Conservation (phyloP, 352 stramenopile species). For the Peronosclerospora sorghi region DNA sequence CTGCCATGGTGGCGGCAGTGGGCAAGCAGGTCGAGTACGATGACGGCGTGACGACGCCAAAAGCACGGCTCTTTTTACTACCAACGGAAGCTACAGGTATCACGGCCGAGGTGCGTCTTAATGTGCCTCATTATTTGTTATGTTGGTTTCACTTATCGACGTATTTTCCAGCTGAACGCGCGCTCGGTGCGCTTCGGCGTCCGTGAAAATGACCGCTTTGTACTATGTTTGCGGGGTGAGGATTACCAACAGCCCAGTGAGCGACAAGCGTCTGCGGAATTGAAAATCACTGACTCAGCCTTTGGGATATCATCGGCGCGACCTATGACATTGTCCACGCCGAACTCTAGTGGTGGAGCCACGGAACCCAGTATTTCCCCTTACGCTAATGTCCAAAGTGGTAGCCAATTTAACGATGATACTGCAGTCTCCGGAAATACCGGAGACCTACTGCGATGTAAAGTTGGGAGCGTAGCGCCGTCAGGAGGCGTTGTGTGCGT, state of each 20-base stretch:
- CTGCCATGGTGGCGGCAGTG: slow-evolving; percentile 50
- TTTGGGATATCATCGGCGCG: slow-evolving; percentile 5
- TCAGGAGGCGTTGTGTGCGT: slow-evolving; percentile 20
- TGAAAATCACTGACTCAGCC: not conserved
- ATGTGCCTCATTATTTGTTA: not conserved
- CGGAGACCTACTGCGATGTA: slow-evolving; percentile 10
- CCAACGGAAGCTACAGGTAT: slow-evolving; percentile 45
- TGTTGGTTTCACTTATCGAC: slow-evolving; percentile 4
- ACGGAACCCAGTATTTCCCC: slow-evolving; percentile 18
- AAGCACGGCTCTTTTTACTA: slow-evolving; percentile 53
- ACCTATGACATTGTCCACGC: slow-evolving; percentile 12
- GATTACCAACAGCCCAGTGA: slow-evolving; percentile 45
- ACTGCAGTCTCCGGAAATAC: slow-evolving; percentile 8
- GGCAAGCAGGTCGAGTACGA: slow-evolving; percentile 38
- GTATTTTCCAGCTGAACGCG: slow-evolving; percentile 37
- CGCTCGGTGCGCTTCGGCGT: slow-evolving; percentile 64
- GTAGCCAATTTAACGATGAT: not conserved
- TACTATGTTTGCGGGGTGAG: slow-evolving; percentile 55
- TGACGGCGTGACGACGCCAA: slow-evolving; percentile 25
- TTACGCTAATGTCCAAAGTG: slow-evolving; percentile 11
- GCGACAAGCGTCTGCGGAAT: not conserved
- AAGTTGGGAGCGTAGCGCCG: slow-evolving; percentile 5
- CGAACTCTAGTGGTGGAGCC: slow-evolving; percentile 7
- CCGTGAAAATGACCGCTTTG: slow-evolving; percentile 69
- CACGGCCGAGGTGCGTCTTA: slow-evolving; percentile 37